phyloP scores from a whole-genome alignment of 371 early-diverging fungal genomes.

The Furculomyces boomerangus region DNA sequence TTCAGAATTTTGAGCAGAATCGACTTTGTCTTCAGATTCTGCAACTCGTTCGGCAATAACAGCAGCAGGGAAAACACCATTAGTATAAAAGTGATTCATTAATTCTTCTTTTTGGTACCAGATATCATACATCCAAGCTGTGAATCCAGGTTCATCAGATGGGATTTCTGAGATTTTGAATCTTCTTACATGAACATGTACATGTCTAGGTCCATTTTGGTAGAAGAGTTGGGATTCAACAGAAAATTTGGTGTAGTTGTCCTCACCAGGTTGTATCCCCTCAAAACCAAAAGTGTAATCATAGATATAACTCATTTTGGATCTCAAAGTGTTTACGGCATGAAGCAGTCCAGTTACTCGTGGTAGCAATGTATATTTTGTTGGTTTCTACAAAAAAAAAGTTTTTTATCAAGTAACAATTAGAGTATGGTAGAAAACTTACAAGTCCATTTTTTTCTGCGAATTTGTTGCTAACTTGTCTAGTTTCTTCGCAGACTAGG shows the following conservation, averaged over 20 bases:
- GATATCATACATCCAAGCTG: slow-evolving; percentile 50
- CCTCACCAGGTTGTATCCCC: slow-evolving; percentile 45
- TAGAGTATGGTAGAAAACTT: too few relatives aligned
- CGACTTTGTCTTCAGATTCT: not conserved
- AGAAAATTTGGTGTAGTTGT: not conserved
- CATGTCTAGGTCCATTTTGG: not conserved
- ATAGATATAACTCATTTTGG: slow-evolving; percentile 46
- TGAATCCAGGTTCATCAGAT: slow-evolving; percentile 35
- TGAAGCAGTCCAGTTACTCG: slow-evolving; percentile 53
- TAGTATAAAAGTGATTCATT: slow-evolving; percentile 56
- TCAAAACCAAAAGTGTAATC: slow-evolving; percentile 74
- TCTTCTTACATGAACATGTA: slow-evolving; percentile 52
- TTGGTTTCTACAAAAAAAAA: not conserved
- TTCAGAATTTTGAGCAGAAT: not conserved
- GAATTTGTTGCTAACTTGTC: slow-evolving; percentile 14
- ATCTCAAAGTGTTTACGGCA: slow-evolving; percentile 37
- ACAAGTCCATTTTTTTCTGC: slow-evolving; percentile 12
- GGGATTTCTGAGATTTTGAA: slow-evolving; percentile 46
- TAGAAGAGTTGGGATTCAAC: not conserved
- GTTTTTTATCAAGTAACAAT: too few relatives aligned
- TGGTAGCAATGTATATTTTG: slow-evolving; percentile 44
- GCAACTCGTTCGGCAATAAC: not conserved
- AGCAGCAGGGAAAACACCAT: slow-evolving; percentile 36
- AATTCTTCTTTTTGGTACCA: slow-evolving; percentile 75
- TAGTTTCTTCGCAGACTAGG: slow-evolving; percentile 24